Evolutionary conservation across 768 basidiomycete genomes (phyloP), one percentile per base, ranked within the genome.

Genomic region (Gautieria morchelliformis): DNA sequence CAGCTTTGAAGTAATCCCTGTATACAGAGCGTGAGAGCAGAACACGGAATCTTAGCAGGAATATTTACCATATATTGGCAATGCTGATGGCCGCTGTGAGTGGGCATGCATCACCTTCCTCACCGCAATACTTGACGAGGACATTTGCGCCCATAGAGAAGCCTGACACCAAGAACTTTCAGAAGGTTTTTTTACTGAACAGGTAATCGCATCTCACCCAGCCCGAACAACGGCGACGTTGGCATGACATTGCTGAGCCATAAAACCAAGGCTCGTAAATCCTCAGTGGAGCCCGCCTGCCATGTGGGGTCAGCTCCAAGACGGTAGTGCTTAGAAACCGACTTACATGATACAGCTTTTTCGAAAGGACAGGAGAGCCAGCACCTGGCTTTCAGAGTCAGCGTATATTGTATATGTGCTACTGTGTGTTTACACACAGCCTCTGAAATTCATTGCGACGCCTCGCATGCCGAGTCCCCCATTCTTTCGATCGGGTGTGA

Each of bases 131-230:
- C 37, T 64, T 64, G 17, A 62, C 51, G 14, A 66, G 48, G 32
- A 62, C 63, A 35, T 66, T 66, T 15, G 58, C 60, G 30, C 65
- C 65, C 14, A 66, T 58, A 3, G 65, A 66, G 41, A 66, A 66
- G 44, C 65, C 65, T 65, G 24, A 15, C 22, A 19, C 20, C 9
- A 27, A 53, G 8, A 17, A 30, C 30, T 3, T 35, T 17, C 10
- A 17, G 30, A 49, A 14, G 15, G 5, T 30, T 24, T 2, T 27
- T 27, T 27, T 5, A 27, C 27, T 27, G 27, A 27, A 5, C 5
- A 27, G 27, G n/a, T 44, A 17, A 30, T 37, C 33, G 20, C 37
- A 14, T 11, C 59, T n/a, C 20, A 65, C 64, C 64, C 5, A 62
- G 14, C 0, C 62, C 65, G 41, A 37, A 62, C 62, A n/a, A 66